Base-by-base conservation (phyloP, 352 stramenopile species). In the Phytophthora pisi region DNA sequence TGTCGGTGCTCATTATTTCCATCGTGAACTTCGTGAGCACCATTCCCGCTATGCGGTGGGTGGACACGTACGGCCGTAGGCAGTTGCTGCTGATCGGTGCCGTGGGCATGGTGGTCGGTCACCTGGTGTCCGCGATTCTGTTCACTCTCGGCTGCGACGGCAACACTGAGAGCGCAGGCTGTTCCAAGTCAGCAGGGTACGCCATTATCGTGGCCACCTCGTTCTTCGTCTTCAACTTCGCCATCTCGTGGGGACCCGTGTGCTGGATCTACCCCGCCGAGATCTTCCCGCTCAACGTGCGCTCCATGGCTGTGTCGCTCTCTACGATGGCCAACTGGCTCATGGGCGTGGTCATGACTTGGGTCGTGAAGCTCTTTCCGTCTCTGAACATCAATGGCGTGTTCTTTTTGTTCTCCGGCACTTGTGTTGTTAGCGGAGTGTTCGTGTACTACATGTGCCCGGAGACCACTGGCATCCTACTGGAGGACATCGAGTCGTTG, bases 401-500 rank as follows among this genome's bases (percentile, higher is more conserved):
- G 30, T 75, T 89, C 66, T 85, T 77, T 65, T 72, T 90, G 61
- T 90, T 89, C 64, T 63, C 63, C 7, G 75, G 64, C 42, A 76
- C 79, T 18, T 83, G 74, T 28, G 56, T 82, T 26, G 20, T 86
- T 36, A 71, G 71, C 30, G 70, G 73, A 10, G 68, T 78, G 26
- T 80, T 88, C 31, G 77, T 86, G 47, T 82, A 75, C 57, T 76
- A 70, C 58, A 47, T 80, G 51, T 89, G 78, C n/a, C 77, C 68
- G 2, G 81, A 89, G 71, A 87, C 81, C 9, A 82, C 73, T 13
- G 64, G 72, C 3, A 71, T 88, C 20, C 24, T 88, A 15, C 60
- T 90, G 9, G 81, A 90, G 62, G 79, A 88, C 46, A 88, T 78
- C 24, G 82, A 90, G 54, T 76, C 68, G 36, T 57, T 90, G 15